Evolutionary conservation across 176 grass and related monocot species (phyloP), one percentile per base, ranked within the genome.

Genomic region (Avena sativa): DNA sequence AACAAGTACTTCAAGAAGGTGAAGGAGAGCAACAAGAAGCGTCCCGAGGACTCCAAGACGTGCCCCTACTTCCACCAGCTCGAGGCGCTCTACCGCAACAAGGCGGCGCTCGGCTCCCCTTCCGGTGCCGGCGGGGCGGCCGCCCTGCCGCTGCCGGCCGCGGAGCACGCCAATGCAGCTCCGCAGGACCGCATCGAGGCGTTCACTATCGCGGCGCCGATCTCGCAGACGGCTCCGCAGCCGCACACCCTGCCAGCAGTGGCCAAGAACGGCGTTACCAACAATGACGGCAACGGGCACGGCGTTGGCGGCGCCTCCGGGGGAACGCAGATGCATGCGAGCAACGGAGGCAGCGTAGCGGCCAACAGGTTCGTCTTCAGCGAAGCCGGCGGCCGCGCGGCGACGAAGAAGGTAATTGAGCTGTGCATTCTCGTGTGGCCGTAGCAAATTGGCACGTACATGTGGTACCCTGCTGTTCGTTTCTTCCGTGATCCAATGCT

Each of bases 1-100:
- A 99, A 99, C 87, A 99, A 99, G 83, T 99, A 99, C 87, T 99
- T 94, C 91, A 99, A 99, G 94, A 99, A 99, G 87, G 97, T 99
- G 28, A 99, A 99, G 67, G 97, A 99, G 85, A 94, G 94, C 87
- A 96, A 94, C 92, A 99, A 94, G 87, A 99, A 93, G 84, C 83
- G 97, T 0, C 91, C 90, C 13, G 97, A 99, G 94, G 92, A 97
- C 85, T 92, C 97, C 56, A 99, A 99, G 84, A 99, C 97, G 0
- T 99, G 97, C 87, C 97, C 97, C 15, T 99, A 99, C 91, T 99
- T 99, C 87, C 94, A 99, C 83, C 92, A 99, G 85, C 93, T 99
- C 89, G 91, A 99, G 20, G 97, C 94, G 11, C 97, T 97, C 76
- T 99, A 99, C 76, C 87, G 97, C 79, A 92, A 87, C 79, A 99